phyloP scores from a whole-genome alignment of 371 early-diverging fungal species.

The Polyrhizophydium stewartii region DNA sequence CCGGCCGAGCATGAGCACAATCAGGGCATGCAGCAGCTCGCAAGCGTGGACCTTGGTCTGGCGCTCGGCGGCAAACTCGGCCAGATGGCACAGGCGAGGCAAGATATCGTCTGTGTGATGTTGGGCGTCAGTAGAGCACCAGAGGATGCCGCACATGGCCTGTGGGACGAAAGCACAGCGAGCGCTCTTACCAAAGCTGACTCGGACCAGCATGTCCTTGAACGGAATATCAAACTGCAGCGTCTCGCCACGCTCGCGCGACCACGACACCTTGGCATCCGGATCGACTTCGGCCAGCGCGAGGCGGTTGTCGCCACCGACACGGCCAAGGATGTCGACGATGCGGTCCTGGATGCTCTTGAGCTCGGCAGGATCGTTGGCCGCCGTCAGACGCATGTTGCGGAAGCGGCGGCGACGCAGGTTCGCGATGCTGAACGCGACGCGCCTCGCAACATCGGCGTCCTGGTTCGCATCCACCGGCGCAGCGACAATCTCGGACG shows the following conservation, averaged over 20 bases:
- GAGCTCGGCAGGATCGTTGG: neutral
- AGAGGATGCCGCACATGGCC: no score
- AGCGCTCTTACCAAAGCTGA: constrained; percentile 54
- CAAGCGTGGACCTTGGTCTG: constrained; percentile 72
- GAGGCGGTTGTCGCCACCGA: constrained; percentile 59
- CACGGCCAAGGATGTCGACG: constrained; percentile 59
- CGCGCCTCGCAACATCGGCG: neutral
- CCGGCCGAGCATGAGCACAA: constrained; percentile 68
- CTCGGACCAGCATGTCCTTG: constrained; percentile 54
- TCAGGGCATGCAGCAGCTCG: constrained; percentile 69
- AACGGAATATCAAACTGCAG: constrained; percentile 63
- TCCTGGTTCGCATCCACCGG: neutral
- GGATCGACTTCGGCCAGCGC: constrained; percentile 29
- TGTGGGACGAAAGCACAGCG: constrained; percentile 42
- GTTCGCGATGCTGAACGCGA: constrained; percentile 13
- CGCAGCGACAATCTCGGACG: constrained; percentile 3
- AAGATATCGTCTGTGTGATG: constrained; percentile 58
- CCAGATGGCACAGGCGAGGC: constrained; percentile 69
- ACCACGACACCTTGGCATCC: constrained; percentile 24
- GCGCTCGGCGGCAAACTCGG: constrained; percentile 69
- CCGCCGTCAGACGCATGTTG: constrained; percentile 1
- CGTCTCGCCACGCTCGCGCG: constrained; percentile 15
- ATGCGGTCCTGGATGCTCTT: constrained; percentile 58
- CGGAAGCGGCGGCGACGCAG: constrained; percentile 5
- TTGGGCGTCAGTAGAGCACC: neutral